A percentile compares a stretch with the other conserved stretches of the same genome.
phyloP scores from a whole-genome alignment of 495 filamentous ascomycete genomes.

The Hypoxylon trugodes region DNA sequence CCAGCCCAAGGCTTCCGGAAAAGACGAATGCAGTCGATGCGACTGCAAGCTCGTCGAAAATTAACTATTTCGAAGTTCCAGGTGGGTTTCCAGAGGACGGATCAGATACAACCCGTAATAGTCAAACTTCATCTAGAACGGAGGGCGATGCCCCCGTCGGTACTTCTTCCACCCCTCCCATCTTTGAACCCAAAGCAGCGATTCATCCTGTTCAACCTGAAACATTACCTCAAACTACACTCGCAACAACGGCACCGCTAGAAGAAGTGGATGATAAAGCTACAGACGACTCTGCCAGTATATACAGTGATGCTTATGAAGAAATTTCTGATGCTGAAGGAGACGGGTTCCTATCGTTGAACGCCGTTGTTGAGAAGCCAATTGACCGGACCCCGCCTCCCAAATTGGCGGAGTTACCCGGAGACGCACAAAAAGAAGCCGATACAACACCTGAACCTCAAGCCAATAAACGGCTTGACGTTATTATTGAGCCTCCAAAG shows the following conservation, averaged over 20 bases:
- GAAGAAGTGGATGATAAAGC: conserved; percentile 2
- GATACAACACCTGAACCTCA: background rate
- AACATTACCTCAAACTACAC: conserved; percentile 35
- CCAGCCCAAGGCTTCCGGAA: conserved; percentile 43
- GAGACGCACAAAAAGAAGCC: conserved; percentile 1
- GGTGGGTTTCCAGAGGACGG: conserved; percentile 56
- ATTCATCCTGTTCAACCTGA: conserved; percentile 21
- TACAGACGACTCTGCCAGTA: conserved; percentile 57
- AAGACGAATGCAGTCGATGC: background rate
- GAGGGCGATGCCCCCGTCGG: background rate
- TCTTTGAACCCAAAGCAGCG: conserved; percentile 33
- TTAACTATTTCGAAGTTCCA: conserved; percentile 50
- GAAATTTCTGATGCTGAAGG: conserved; percentile 73
- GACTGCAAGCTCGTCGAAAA: conserved; percentile 13
- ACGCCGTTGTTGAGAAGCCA: conserved; percentile 80
- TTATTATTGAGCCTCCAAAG: background rate
- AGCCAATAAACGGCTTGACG: conserved; percentile 3
- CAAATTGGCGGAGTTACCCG: conserved; percentile 5
- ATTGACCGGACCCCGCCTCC: conserved; percentile 14
- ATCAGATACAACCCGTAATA: conserved; percentile 29
- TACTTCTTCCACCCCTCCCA: conserved; percentile 2
- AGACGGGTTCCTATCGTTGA: conserved; percentile 81
- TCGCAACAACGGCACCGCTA: conserved; percentile 25
- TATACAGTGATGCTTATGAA: conserved; percentile 91
- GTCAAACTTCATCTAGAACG: background rate